These are phyloP conservation scores for Curvularia spicifera DNA, from an alignment of 2,329 filamentous ascomycete genomes.

Conservation along the genomic window DNA sequence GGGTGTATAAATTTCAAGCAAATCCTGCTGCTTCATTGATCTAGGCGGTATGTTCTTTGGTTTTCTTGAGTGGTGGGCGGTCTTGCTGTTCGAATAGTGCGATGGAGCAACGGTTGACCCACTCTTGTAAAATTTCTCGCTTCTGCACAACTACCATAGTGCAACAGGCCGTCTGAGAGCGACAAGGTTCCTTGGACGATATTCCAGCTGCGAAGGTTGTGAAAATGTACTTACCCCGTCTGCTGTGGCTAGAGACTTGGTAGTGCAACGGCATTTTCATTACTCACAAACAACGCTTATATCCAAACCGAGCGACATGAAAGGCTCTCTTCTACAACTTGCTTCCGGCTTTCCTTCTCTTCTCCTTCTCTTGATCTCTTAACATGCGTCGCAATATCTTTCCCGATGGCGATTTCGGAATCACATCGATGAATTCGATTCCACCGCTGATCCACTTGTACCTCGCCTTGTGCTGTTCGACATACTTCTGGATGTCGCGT, in stretches of 20 bases:
- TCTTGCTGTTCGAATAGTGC: not conserved
- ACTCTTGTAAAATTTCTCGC: constrained; percentile 5
- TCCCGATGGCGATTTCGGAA: constrained; percentile 68
- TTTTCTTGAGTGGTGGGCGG: not conserved
- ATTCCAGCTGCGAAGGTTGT: not conserved
- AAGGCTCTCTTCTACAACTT: constrained; percentile 63
- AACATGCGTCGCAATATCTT: constrained; percentile 70
- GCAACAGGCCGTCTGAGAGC: not conserved
- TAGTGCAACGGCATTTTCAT: not conserved
- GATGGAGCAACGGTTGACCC: not conserved
- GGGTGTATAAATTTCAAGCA: not conserved
- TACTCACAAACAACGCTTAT: not conserved
- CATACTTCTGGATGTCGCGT: constrained; percentile 62
- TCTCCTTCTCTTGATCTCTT: constrained; percentile 75
- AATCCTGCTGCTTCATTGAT: not conserved
- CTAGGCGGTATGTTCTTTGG: not conserved
- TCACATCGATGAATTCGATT: constrained; percentile 56
- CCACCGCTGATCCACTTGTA: constrained; percentile 69
- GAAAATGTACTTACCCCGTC: not conserved
- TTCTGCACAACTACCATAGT: not conserved
- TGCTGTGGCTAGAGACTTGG: not conserved
- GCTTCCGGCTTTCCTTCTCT: constrained; percentile 66
- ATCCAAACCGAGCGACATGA: not conserved
- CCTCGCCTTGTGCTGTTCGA: constrained; percentile 66
- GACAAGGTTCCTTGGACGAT: not conserved